Conservation (phyloP, 441 rosid genomes). For the Erodium chrysanthum region DNA sequence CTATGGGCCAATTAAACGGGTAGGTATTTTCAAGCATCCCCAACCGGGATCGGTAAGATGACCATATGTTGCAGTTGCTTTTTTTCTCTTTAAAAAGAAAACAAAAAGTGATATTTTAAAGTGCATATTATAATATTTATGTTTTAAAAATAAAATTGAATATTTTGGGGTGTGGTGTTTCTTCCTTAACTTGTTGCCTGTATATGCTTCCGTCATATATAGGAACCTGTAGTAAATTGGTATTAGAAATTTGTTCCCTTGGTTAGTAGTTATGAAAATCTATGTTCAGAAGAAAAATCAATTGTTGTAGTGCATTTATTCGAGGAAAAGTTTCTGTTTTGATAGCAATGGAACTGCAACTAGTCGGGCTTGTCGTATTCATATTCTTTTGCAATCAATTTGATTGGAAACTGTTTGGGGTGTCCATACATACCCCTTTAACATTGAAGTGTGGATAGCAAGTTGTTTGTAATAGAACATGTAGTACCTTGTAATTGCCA, state of each 20-base stretch:
- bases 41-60: constrained; percentile 71
- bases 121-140: neutral
- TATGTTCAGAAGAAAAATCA: neutral
- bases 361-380: constrained; percentile 8
- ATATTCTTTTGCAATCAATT: constrained; percentile 8
- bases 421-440: constrained; percentile 24
- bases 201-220: neutral
- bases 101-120: neutral
- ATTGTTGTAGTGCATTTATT: no score
- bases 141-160: neutral
- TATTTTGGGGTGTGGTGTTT: neutral
- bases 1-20: constrained; percentile 94
- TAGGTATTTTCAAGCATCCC: constrained; percentile 59
- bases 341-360: constrained; percentile 20
- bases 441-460: constrained; percentile 26
- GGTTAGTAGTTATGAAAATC: neutral
- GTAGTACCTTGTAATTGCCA: constrained; percentile 31
- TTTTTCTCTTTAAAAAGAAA: neutral
- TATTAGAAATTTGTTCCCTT: neutral
- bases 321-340: neutral
- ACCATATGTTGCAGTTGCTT: constrained; percentile 23
- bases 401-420: constrained; percentile 18
- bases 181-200: neutral
- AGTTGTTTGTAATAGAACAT: constrained; percentile 28
- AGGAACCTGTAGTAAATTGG: neutral